A percentile compares a stretch with the other conserved stretches of the same genome.
These are phyloP conservation scores for Aspergillus bombycis DNA, from an alignment of 2,329 filamentous ascomycete species.

Conservation along the genomic window DNA sequence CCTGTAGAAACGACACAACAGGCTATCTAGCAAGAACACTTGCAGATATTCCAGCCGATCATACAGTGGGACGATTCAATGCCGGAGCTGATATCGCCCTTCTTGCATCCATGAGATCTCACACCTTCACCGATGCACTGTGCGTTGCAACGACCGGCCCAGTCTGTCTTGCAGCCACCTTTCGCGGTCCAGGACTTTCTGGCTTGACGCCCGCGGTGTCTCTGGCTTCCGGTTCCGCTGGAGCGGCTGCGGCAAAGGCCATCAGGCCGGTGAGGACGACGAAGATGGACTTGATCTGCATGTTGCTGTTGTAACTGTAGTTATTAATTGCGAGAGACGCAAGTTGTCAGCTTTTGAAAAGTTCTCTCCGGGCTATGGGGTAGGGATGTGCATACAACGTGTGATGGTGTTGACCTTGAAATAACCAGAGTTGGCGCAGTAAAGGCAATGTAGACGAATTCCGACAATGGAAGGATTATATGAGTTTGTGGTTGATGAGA, in stretches of 20 bases:
- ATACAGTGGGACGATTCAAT: neutral
- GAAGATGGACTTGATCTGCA: neutral
- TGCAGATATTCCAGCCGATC: neutral
- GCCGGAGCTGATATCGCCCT: neutral
- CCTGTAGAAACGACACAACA: neutral
- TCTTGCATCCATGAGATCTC: neutral
- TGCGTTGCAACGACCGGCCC: neutral
- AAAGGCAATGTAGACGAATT: neutral
- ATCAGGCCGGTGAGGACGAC: neutral
- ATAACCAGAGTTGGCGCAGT: neutral
- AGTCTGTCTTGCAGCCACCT: neutral
- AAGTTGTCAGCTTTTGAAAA: neutral
- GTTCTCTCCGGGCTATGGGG: accelerated
- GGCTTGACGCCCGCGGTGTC: too few species aligned
- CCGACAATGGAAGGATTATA: neutral
- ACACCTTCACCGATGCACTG: neutral
- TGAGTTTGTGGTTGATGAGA: neutral
- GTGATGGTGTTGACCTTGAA: neutral
- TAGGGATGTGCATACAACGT: neutral
- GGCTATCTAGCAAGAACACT: neutral
- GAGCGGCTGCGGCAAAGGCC: neutral
- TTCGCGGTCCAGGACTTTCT: neutral
- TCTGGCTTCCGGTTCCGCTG: neutral
- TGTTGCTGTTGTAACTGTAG: neutral
- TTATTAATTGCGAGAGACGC: neutral